Base-by-base conservation (phyloP, 257 asterid species). In the Petunia axillaris region DNA sequence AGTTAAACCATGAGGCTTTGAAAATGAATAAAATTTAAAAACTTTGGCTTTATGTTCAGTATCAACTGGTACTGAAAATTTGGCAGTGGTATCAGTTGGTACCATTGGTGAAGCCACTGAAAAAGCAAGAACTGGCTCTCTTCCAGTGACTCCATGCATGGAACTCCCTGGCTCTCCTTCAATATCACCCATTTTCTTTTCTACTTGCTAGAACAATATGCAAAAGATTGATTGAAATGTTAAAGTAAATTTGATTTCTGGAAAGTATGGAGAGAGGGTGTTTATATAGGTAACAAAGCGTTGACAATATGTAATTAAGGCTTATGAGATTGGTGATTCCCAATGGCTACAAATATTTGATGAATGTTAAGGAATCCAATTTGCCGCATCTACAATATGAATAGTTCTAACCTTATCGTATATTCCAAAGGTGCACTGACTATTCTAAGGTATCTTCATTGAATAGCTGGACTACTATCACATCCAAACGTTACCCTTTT, bases 31-130 rank as follows among this genome's bases (percentile, higher is more conserved):
- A 5, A 88, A 67, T 80, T 87, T 91, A 82, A 91, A 85, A 1
- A 54, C 79, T 67, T 82, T 91, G 0, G 95, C 93, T 71, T 88
- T 89, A 77, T 91, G 95, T 80, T 91, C 95, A 6, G 95, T 83
- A 80, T 91, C 95, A 16, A 90, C 94, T 0, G 94, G 93, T 38
- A 90, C 59, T 2, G 84, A 87, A 57, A 90, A 90, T 16, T 89
- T 85, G 1, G 94, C 91, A 0, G 90, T 84, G 1, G 87, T 65
- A 2, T 90, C 93, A 0, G 89, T 82, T 0, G 92, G 90, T 6
- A 86, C 92, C 41, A 80, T 76, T 2, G 92, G 86, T 0, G 93
- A 88, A 2, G 91, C 88, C 15, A 89, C 90, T 0, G 95, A 46
- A 16, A 70, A 71, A 71, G 77, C 60, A 5, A 71, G 77, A 71